Base-by-base conservation (phyloP, 352 stramenopile species). In the Globisporangium perplexum region DNA sequence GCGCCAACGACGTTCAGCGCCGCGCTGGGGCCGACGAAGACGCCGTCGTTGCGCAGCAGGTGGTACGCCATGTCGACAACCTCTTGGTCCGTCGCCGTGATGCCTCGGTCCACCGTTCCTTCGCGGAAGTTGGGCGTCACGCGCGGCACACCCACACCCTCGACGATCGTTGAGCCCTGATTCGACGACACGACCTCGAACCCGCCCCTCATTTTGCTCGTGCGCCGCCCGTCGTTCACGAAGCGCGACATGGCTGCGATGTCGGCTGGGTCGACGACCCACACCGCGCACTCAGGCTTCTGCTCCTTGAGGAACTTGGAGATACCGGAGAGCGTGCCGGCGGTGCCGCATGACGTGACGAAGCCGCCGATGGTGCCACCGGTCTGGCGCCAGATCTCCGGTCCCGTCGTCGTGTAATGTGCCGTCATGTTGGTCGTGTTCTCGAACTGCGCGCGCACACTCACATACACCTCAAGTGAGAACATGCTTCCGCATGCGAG, bases 21-120 rank as follows among this genome's bases (percentile, higher is more conserved):
- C 6, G 83, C 83, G 14, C 82, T 93, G 0, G 81, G 77, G 0
- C 95, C 93, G 46, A 96, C 94, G 65, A 98, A 98, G 59, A 98
- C 74, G 6, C 82, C 82, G 52, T 98, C 93, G 50, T 97, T 78
- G 24, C 75, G 89, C 31, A 96, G 69, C 43, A 98, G 50, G 49
- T 86, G 83, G 59, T 96, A 93, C 7, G 89, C 86, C 90, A 98
- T 98, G 53, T 90, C 80, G 39, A 98, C 95, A 45, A 96, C 90
- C 70, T 98, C 91, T 50, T 96, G 82, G 59, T 97, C 95, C 1
- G 86, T 86, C 39, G 90, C 90, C 50, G 89, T 88, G 65, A 98
- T 82, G 26, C 96, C 91, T 57, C 88, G 77, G 65, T 98, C 93
- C 4, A 98, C 70, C 24, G 95, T 65, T 1, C 72, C 82, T 12